Evolutionary conservation across 768 basidiomycete genomes (phyloP).

Genomic region (Pilatotrama ljubarskyi): DNA sequence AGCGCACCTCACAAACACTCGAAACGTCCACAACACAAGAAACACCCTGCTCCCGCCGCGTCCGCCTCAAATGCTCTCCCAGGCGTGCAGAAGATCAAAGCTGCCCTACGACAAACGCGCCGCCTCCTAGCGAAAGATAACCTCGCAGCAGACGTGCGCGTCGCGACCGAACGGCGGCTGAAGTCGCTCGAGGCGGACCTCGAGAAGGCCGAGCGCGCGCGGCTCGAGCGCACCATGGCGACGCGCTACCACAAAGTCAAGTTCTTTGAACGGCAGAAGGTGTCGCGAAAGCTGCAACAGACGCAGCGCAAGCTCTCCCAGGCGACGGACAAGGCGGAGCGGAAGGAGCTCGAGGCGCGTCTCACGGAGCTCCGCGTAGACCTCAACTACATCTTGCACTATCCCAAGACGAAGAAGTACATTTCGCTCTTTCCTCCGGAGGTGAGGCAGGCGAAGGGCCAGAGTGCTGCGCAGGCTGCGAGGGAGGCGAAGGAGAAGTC

Average conservation of each 20-base stretch:
- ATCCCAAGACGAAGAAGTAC: constrained; percentile 85
- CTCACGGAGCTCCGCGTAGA: constrained; percentile 76
- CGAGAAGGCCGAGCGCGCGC: constrained; percentile 56
- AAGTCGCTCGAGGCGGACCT: constrained; percentile 77
- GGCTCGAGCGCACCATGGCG: constrained; percentile 73
- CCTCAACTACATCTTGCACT: constrained; percentile 89
- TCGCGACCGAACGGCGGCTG: constrained; percentile 77
- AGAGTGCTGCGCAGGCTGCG: constrained; percentile 17
- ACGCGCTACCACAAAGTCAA: constrained; percentile 86
- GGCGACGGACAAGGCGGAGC: constrained; percentile 38
- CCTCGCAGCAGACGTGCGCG: constrained; percentile 80
- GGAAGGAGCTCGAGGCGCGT: constrained; percentile 42
- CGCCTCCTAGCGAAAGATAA: constrained; percentile 84
- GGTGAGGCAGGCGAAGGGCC: constrained; percentile 38
- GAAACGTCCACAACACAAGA: constrained; percentile 18
- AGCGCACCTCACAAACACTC: constrained; percentile 1
- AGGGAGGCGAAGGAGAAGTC: constrained; percentile 18
- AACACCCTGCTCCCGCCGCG: constrained; percentile 7
- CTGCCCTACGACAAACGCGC: constrained; percentile 78
- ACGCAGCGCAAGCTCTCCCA: constrained; percentile 53
- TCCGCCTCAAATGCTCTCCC: constrained; percentile 38
- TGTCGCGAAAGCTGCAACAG: constrained; percentile 73
- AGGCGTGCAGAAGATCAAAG: constrained; percentile 86
- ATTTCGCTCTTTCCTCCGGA: constrained; percentile 86
- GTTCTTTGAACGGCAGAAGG: constrained; percentile 94